Base-by-base conservation (phyloP, 768 basidiomycete species). In the Favolaschia claudopus region DNA sequence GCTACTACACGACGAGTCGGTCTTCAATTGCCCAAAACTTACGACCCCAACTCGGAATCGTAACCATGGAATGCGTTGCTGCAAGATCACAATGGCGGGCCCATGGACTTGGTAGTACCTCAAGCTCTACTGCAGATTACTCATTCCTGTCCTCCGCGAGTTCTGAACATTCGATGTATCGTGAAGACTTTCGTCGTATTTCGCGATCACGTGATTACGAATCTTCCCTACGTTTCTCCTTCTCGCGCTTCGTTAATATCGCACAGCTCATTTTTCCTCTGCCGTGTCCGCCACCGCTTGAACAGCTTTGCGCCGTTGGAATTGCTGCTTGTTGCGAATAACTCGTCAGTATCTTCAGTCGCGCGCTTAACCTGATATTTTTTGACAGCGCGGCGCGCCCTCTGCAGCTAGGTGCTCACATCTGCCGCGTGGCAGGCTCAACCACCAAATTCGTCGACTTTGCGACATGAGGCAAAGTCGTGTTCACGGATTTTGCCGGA, bases 1-100 rank as follows among this genome's bases (percentile, higher is more conserved):
- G 92, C 92, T 1, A 95, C 95, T 0, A 95, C 94, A 4, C 82
- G 87, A 39, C 79, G 95, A 62, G 95, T 98, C 32, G 95, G 95
- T 5, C 74, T 98, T 50, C 82, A 96, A 67, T 89, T 95, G 82
- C 94, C 95, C 10, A 67, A 83, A 42, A 73, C 76, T 28, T 76
- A 69, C 56, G 74, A 74, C 48, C 62, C 69, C 5, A 29, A 43
- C 37, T 51, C 51, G 19, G 34, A 13, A 38, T 32, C 62, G n/a
- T 45, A 42, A 47, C 40, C 54, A 44, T 50, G 55, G 24, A 38
- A 39, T n/a, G 38, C 10, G 24, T 22, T 20, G 10, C 24, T 47
- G 25, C 29, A 2, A n/a, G 9, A 3, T 5, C 28, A 29, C n/a
- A 12, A 24, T 33, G 7, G 2, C n/a, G 28, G 12, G 19, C 27